Conservation (phyloP, 2,329 filamentous ascomycete species). For the Cercospora canescens region DNA sequence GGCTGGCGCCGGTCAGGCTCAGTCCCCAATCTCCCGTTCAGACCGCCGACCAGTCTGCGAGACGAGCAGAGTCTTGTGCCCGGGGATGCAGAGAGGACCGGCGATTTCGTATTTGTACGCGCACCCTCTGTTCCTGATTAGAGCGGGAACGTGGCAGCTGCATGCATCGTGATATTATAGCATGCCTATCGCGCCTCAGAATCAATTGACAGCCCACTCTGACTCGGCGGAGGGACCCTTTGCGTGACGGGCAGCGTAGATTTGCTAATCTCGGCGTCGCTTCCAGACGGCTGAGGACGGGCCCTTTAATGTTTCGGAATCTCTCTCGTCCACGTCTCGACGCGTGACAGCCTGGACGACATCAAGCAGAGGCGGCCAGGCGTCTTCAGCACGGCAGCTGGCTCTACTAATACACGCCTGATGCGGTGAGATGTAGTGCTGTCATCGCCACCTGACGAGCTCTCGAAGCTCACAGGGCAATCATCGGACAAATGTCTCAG, state of each 20-base stretch:
- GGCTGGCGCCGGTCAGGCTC: neutral
- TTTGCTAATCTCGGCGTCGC: constrained; percentile 14
- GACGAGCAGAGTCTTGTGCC: neutral
- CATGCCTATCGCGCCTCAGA: constrained; percentile 6
- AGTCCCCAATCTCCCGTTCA: neutral
- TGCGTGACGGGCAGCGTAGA: constrained; percentile 10
- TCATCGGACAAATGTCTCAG: constrained; percentile 23
- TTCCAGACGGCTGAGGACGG: neutral
- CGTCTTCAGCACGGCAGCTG: neutral
- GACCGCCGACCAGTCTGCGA: neutral
- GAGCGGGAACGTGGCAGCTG: neutral
- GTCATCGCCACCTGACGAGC: constrained; percentile 22
- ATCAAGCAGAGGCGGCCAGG: neutral
- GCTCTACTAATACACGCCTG: neutral
- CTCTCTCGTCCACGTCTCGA: neutral
- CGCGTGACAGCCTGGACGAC: neutral
- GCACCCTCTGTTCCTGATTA: constrained; percentile 3
- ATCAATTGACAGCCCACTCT: constrained; percentile 5
- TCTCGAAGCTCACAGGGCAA: constrained; percentile 9
- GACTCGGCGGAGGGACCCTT: constrained; percentile 4
- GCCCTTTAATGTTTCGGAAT: constrained; percentile 7
- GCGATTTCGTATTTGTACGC: neutral
- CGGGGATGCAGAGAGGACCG: neutral
- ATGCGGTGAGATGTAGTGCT: constrained; percentile 19
- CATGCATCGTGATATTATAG: constrained; percentile 1